Percentiles rank a stretch among this genome's conserved stretches.
phyloP scores from a whole-genome alignment of 768 basidiomycete species.

The Pleurotus tuber-regium region DNA sequence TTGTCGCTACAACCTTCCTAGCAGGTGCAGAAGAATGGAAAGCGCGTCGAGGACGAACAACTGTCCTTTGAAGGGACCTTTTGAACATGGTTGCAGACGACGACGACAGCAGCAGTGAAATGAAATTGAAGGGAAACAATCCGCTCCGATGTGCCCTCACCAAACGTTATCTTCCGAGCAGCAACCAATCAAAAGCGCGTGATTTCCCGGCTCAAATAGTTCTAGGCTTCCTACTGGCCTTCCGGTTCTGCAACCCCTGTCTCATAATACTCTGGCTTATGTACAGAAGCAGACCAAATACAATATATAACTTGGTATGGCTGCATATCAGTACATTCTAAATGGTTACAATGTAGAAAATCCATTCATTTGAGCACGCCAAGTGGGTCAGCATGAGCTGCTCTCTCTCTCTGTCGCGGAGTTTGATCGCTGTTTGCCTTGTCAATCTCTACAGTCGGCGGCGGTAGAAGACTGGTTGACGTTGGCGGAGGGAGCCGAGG shows the following conservation, averaged over 20 bases:
- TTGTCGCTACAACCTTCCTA: constrained; percentile 63
- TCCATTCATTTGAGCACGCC: constrained; percentile 14
- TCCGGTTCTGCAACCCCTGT: constrained; percentile 16
- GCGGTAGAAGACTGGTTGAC: constrained; percentile 31
- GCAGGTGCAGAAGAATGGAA: constrained; percentile 67
- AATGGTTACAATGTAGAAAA: not conserved
- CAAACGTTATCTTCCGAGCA: constrained; percentile 30
- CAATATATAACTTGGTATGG: not conserved
- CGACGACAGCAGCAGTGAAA: constrained; percentile 19
- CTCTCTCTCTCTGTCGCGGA: constrained; percentile 15
- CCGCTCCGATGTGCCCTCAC: constrained; percentile 11
- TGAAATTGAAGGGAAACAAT: constrained; percentile 16
- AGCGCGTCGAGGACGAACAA: constrained; percentile 48
- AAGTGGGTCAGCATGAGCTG: constrained; percentile 13
- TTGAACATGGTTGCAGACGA: constrained; percentile 52
- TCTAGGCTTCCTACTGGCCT: constrained; percentile 17
- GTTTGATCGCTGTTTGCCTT: constrained; percentile 28
- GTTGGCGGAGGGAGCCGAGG: constrained; percentile 53
- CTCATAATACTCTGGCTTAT: not conserved
- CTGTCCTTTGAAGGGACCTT: constrained; percentile 57
- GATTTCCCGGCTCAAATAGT: constrained; percentile 36
- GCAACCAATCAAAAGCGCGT: constrained; percentile 38
- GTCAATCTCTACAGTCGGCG: constrained; percentile 19
- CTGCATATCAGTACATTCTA: not conserved
- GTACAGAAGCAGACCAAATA: not conserved